These are phyloP conservation scores for Alternaria panax DNA, from an alignment of 2,329 filamentous ascomycete genomes.

Conservation along the genomic window DNA sequence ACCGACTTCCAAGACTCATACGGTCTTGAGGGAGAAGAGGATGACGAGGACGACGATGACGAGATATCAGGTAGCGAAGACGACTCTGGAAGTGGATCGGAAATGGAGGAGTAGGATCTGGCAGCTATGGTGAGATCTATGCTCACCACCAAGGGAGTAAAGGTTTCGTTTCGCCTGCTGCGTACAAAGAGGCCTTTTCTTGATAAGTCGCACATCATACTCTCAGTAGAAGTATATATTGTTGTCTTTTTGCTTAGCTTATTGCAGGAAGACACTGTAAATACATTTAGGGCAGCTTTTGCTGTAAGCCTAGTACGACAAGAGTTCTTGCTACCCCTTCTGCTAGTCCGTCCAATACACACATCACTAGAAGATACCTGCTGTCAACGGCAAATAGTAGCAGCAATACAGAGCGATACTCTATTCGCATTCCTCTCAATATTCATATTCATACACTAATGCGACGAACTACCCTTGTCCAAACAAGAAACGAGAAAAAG, in stretches of 20 bases:
- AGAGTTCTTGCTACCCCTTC: neutral
- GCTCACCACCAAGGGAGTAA: neutral
- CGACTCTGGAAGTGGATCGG: slow-evolving; percentile 31
- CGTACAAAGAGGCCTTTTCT: neutral
- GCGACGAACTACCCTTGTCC: neutral
- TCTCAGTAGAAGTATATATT: neutral
- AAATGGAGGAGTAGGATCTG: slow-evolving; percentile 33
- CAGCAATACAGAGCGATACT: neutral
- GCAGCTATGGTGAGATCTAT: neutral
- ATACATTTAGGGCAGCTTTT: neutral
- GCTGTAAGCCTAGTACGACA: neutral
- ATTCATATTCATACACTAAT: slow-evolving; percentile 11
- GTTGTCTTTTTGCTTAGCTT: neutral
- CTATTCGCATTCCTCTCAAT: neutral
- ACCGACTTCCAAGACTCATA: slow-evolving; percentile 90
- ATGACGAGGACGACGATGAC: slow-evolving; percentile 62
- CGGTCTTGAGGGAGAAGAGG: slow-evolving; percentile 72
- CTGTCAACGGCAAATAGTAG: neutral
- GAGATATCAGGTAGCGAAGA: slow-evolving; percentile 61
- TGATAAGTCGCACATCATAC: neutral
- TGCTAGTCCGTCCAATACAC: neutral
- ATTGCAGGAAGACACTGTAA: neutral
- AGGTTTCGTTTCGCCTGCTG: neutral
- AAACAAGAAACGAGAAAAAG: neutral
- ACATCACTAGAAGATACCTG: neutral